Conservation (phyloP, 305 asterid species). For the Stenogyne calaminthoides region DNA sequence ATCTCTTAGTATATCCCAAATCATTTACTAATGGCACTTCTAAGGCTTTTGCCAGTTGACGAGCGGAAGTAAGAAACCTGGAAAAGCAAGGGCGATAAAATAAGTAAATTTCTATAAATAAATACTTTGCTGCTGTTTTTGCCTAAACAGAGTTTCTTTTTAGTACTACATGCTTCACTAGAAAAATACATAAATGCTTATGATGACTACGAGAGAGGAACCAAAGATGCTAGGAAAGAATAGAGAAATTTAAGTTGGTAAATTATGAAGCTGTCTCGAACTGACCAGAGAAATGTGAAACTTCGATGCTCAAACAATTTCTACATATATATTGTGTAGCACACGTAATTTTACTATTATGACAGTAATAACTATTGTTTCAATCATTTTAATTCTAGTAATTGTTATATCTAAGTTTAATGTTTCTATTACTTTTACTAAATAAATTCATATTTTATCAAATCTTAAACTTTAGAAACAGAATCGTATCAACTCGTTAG, state of each 20-base stretch:
- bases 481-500: neutral
- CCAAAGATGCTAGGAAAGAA: neutral
- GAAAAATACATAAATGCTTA: neutral
- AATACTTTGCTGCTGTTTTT: neutral
- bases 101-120: neutral
- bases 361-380: neutral
- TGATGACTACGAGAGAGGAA: neutral
- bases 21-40: slow-evolving; percentile 97
- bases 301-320: neutral
- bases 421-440: neutral
- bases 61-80: slow-evolving; percentile 95
- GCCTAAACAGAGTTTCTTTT: neutral
- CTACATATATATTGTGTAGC: neutral
- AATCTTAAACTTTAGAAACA: neutral
- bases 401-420: neutral
- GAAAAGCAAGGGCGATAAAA: slow-evolving; percentile 10
- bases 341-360: no score
- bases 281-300: neutral
- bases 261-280: neutral
- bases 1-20: slow-evolving; percentile 95
- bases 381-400: neutral
- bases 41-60: slow-evolving; percentile 91
- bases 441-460: neutral
- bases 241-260: neutral
- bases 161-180: neutral